Percentiles rank a stretch among this genome's conserved stretches.
Evolutionary conservation across 345 rosid species (phyloP).

Genomic region (Eucalyptus curtisii): DNA sequence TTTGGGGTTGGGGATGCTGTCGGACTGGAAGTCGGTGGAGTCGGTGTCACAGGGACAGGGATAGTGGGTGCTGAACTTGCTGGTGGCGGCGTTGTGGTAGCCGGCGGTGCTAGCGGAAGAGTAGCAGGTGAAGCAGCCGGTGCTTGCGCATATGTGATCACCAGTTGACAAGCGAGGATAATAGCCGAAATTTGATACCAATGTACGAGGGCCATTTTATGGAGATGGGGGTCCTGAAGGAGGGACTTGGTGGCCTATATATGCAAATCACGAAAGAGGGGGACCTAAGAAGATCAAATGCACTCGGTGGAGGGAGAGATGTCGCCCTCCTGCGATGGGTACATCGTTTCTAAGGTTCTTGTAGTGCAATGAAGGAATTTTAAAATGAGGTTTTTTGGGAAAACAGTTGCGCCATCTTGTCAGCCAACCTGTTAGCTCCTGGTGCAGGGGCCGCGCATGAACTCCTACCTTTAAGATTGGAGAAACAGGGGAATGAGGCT

Average conservation of each 20-base stretch:
- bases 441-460: not conserved
- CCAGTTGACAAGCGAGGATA: conserved; percentile 19
- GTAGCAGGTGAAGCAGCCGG: conserved; percentile 59
- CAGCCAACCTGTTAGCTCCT: not conserved
- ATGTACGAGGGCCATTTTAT: conserved; percentile 30
- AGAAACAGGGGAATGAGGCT: not conserved
- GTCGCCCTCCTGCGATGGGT: conserved; percentile 27
- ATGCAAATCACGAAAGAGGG: not conserved
- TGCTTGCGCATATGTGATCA: conserved; percentile 43
- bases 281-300: not conserved
- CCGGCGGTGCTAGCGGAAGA: conserved; percentile 21
- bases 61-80: not conserved
- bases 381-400: not conserved
- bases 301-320: conserved; percentile 49
- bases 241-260: not conserved
- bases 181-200: conserved; percentile 21
- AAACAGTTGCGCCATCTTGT: not conserved
- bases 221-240: conserved; percentile 4
- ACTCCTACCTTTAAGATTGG: not conserved
- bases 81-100: conserved; percentile 29
- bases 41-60: not conserved
- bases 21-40: conserved; percentile 44
- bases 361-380: not conserved
- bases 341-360: conserved; percentile 39
- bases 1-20: conserved; percentile 41